phyloP scores from a whole-genome alignment of 2,329 filamentous ascomycete species.

The Blastomyces parvus region DNA sequence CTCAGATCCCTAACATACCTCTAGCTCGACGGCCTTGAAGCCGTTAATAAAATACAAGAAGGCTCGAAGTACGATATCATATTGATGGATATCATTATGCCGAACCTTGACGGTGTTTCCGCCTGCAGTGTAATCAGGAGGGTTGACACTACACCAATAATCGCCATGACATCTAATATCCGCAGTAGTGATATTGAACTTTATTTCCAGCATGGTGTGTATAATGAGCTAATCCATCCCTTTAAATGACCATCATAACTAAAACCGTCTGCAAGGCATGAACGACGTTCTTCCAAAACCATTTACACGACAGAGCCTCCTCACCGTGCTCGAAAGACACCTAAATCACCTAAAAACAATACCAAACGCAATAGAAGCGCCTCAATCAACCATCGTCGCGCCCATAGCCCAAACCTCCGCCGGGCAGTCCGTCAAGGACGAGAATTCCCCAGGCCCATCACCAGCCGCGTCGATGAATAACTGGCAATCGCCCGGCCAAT shows the following conservation, averaged over 20 bases:
- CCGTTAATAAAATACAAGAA: constrained; percentile 71
- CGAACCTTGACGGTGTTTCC: constrained; percentile 85
- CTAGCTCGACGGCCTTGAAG: constrained; percentile 77
- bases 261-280: constrained; percentile 57
- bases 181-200: constrained; percentile 91
- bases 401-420: constrained; percentile 43
- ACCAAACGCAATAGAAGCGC: constrained; percentile 46
- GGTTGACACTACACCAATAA: constrained; percentile 74
- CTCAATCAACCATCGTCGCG: constrained; percentile 31
- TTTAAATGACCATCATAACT: neutral
- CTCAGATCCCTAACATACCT: constrained; percentile 9
- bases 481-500: constrained; percentile 54
- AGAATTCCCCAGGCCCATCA: constrained; percentile 54
- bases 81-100: constrained; percentile 96
- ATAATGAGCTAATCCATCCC: neutral
- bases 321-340: constrained; percentile 80
- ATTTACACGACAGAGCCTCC: constrained; percentile 80
- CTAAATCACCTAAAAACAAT: constrained; percentile 71
- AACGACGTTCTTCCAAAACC: constrained; percentile 95
- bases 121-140: constrained; percentile 89
- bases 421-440: constrained; percentile 51
- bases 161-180: constrained; percentile 98
- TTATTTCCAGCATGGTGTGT: constrained; percentile 89
- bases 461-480: constrained; percentile 49
- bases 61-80: constrained; percentile 60